Evolutionary conservation across 2,329 filamentous ascomycete species (phyloP), one percentile per base, ranked within the genome.

Genomic region (Furcasterigmium furcatum): DNA sequence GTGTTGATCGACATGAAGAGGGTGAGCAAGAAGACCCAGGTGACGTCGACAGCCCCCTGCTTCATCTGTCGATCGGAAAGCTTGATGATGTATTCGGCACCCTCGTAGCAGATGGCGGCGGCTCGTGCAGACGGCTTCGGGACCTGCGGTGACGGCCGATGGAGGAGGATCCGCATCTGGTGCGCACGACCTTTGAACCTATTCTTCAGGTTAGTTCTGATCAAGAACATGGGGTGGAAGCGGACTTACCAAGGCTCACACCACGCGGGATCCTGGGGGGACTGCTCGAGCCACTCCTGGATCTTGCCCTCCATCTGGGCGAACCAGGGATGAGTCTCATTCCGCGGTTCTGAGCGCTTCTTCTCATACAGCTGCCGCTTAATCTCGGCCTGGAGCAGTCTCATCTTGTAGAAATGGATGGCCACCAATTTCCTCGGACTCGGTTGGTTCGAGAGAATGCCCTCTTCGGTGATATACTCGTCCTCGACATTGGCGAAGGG

Each of bases 341-440:
- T 80, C 44, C 80, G 81, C 0, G 92, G 91, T 42, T 88, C 84
- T 0, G 82, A 70, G 38, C 85, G 79, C 64, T 94, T 94, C 64
- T 85, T 86, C 55, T 95, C 85, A 61, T 99, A 97, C 1, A 97
- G 72, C 7, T 84, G 85, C 47, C 91, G 81, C 46, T 91, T 79
- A 36, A 96, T 94, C 65, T 97, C 92, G 13, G 91, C 82, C 62
- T 96, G 91, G 12, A 91, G 72, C 47, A 95, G 67, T 45, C 90
- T 79, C 89, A 96, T 95, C 60, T 88, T 92, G 71, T 91, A 91
- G 57, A 95, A 94, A 62, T 99, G 92, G 50, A 96, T 91, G 3
- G 90, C 85, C 21, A 95, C 84, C 56, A 88, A 81, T 64, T 99
- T 99, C 60, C 88, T 89, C 54, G 91, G 77, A 30, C 88, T 89